A percentile compares a stretch with the other conserved stretches of the same genome.
These are phyloP conservation scores for Tricholoma furcatifolium DNA, from an alignment of 768 basidiomycete species.

Conservation along the genomic window DNA sequence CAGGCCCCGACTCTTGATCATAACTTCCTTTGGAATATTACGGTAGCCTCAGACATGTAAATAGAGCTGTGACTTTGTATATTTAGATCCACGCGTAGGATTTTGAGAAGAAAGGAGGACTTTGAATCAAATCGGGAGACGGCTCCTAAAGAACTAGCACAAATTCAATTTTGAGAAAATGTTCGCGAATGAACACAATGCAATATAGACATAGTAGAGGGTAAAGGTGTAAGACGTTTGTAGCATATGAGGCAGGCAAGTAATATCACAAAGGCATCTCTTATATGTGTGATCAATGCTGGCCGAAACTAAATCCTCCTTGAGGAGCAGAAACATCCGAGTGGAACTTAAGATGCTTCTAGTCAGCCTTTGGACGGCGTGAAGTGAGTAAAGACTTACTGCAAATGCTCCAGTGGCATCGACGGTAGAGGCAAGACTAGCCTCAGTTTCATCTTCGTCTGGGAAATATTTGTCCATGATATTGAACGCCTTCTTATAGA, in stretches of 20 bases:
- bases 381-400: conserved; percentile 40
- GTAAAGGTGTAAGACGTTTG: conserved; percentile 14
- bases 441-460: conserved; percentile 92
- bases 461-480: conserved; percentile 99
- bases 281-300: conserved; percentile 35
- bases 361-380: conserved; percentile 11
- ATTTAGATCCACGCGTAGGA: neutral
- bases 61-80: neutral
- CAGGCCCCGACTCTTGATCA: conserved; percentile 49
- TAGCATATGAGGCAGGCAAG: conserved; percentile 1
- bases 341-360: conserved; percentile 60
- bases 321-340: conserved; percentile 85
- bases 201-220: conserved; percentile 7
- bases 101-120: neutral
- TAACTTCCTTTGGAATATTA: too few relatives aligned
- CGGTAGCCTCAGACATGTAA: neutral
- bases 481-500: conserved; percentile 99
- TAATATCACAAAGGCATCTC: neutral
- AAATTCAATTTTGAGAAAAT: neutral
- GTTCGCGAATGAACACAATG: conserved; percentile 3
- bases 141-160: neutral
- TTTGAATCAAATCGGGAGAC: neutral
- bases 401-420: conserved; percentile 74
- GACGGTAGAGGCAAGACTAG: conserved; percentile 76
- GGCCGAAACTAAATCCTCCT: conserved; percentile 95